These are phyloP conservation scores for Ormosia emarginata DNA, from an alignment of 306 rosid species.

Conservation along the genomic window DNA sequence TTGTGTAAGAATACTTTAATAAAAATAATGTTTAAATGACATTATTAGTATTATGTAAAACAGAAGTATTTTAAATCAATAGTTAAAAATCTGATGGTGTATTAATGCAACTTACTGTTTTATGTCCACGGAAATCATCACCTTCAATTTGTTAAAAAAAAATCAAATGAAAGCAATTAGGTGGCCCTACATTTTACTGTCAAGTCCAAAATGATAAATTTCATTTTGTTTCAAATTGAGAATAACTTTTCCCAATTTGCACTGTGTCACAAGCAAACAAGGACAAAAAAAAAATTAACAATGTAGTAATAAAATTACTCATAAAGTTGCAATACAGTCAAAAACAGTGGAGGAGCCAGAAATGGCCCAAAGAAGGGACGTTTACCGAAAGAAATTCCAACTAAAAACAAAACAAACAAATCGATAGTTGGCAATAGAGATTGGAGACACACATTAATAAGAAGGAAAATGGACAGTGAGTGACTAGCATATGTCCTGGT, in stretches of 20 bases:
- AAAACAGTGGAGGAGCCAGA: not conserved
- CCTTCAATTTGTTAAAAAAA: not conserved
- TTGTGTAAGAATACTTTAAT: too few species aligned
- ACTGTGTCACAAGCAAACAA: not conserved
- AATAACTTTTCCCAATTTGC: not conserved
- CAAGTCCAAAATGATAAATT: not conserved
- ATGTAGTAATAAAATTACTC: not conserved
- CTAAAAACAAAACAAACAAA: not conserved
- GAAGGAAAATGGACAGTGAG: not conserved
- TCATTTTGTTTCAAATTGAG: not conserved
- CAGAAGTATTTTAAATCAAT: too few species aligned
- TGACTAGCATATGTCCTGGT: not conserved
- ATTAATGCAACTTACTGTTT: too few species aligned
- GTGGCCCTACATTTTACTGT: not conserved
- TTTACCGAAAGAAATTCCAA: not conserved
- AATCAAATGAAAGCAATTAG: constrained; percentile 5
- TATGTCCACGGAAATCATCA: not conserved
- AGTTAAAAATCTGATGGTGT: too few species aligned
- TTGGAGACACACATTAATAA: not conserved
- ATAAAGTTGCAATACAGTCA: not conserved
- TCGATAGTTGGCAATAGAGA: not conserved
- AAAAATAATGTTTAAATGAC: too few species aligned
- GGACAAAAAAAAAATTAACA: not conserved
- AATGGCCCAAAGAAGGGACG: not conserved
- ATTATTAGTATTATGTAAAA: too few species aligned